Percentiles rank a stretch among this genome's conserved stretches.
These are phyloP conservation scores for Solioccasus polychromus DNA, from an alignment of 768 basidiomycete species.

Conservation along the genomic window DNA sequence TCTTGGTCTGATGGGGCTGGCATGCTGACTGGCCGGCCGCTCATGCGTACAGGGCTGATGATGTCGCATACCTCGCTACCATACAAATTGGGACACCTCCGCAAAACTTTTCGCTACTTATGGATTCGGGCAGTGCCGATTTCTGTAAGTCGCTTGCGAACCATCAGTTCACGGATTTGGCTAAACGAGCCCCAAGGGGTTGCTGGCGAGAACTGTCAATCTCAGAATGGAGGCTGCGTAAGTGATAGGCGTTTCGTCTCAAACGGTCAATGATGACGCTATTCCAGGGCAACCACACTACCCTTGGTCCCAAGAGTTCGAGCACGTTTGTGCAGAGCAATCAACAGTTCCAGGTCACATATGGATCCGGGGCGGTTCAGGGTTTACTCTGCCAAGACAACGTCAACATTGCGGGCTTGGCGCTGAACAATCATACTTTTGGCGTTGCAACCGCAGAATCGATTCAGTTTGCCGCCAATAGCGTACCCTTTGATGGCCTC, in stretches of 20 bases:
- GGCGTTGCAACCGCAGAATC: constrained; percentile 64
- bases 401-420: constrained; percentile 60
- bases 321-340: constrained; percentile 56
- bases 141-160: constrained; percentile 37
- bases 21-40: constrained; percentile 6
- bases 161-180: background rate
- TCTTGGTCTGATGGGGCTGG: background rate
- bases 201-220: constrained; percentile 50
- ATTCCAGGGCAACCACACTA: constrained; percentile 57
- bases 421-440: constrained; percentile 57
- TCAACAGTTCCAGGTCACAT: constrained; percentile 56
- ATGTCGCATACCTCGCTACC: constrained; percentile 56
- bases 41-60: constrained; percentile 40
- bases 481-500: constrained; percentile 63
- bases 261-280: constrained; percentile 17
- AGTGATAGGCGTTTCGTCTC: constrained; percentile 12
- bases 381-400: constrained; percentile 65
- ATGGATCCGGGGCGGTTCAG: constrained; percentile 66
- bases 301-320: constrained; percentile 61
- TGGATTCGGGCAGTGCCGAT: constrained; percentile 73
- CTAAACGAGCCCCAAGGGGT: constrained; percentile 36
- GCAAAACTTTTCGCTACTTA: constrained; percentile 51
- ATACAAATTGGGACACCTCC: constrained; percentile 69
- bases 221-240: constrained; percentile 41
- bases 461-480: constrained; percentile 51